Conservation (phyloP, 176 grass and related monocot genomes). For the Urochloa ruziziensis region DNA sequence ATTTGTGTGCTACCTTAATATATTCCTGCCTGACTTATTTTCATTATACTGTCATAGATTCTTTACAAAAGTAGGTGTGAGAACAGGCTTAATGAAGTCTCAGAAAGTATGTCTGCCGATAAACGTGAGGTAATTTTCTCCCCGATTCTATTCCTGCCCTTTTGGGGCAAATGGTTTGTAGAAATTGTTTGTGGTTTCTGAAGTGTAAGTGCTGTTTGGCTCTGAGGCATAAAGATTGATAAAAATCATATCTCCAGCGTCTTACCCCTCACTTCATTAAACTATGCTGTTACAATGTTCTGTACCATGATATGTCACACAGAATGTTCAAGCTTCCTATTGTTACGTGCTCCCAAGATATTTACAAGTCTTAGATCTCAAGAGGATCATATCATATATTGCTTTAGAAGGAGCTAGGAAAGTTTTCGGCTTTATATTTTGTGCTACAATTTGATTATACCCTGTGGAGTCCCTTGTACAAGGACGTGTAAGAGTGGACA, state of each 20-base stretch:
- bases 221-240: slow-evolving; percentile 11
- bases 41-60: slow-evolving; percentile 50
- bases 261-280: background rate
- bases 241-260: slow-evolving; percentile 4
- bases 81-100: slow-evolving; percentile 92
- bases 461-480: background rate
- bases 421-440: slow-evolving; percentile 1
- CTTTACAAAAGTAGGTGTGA: slow-evolving; percentile 99
- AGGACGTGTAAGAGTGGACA: slow-evolving; percentile 8
- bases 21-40: slow-evolving; percentile 32
- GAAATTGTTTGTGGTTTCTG: slow-evolving; percentile 25
- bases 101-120: slow-evolving; percentile 80
- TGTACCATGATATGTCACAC: background rate
- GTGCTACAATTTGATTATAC: background rate
- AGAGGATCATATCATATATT: slow-evolving; percentile 4
- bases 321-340: background rate
- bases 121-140: slow-evolving; percentile 78
- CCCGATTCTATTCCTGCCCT: background rate
- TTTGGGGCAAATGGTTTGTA: background rate
- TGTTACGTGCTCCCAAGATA: slow-evolving; percentile 9
- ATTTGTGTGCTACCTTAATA: slow-evolving; percentile 22
- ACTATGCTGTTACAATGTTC: background rate
- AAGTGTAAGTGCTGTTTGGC: background rate
- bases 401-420: background rate
- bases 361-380: background rate